phyloP scores from a whole-genome alignment of 1,284 basidiomycete genomes.

The Ceratobasidium sp. region DNA sequence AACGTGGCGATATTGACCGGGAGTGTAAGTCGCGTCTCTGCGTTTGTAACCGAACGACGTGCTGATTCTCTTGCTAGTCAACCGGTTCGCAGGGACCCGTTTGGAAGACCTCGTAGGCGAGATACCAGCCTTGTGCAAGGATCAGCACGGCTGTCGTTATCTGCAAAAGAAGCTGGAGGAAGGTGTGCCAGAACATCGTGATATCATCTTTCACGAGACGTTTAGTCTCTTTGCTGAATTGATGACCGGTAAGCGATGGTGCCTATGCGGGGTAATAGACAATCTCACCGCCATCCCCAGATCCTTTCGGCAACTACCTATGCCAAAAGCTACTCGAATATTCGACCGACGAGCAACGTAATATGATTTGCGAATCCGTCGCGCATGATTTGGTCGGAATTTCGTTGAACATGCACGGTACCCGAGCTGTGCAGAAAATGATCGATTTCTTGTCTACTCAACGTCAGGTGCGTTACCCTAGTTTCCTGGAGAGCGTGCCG shows the following conservation, averaged over 20 bases:
- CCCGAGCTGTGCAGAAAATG: slow-evolving; percentile 99
- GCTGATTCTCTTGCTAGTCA: slow-evolving; percentile 67
- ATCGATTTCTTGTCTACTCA: slow-evolving; percentile 99
- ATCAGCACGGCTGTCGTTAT: slow-evolving; percentile 99
- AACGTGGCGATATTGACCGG: slow-evolving; percentile 92
- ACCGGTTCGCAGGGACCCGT: slow-evolving; percentile 93
- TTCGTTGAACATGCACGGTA: slow-evolving; percentile 99
- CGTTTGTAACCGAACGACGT: background rate
- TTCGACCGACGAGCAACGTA: slow-evolving; percentile 97
- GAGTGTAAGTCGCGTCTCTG: slow-evolving; percentile 68
- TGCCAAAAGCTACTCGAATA: slow-evolving; percentile 99
- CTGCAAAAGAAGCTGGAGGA: slow-evolving; percentile 99
- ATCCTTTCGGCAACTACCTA: slow-evolving; percentile 99
- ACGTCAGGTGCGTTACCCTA: slow-evolving; percentile 77
- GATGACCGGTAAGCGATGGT: slow-evolving; percentile 82
- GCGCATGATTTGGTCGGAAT: slow-evolving; percentile 98
- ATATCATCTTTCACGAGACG: slow-evolving; percentile 99
- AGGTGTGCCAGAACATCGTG: slow-evolving; percentile 91
- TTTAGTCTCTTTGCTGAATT: slow-evolving; percentile 98
- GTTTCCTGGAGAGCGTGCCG: slow-evolving; percentile 45
- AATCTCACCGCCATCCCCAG: slow-evolving; percentile 59
- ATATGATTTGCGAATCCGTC: slow-evolving; percentile 97
- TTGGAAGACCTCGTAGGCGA: slow-evolving; percentile 97
- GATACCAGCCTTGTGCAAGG: slow-evolving; percentile 94
- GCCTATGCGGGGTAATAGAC: background rate